These are phyloP conservation scores for Coccomyxa sp. DNA, from an alignment of 139 green algal genomes.

Conservation along the genomic window DNA sequence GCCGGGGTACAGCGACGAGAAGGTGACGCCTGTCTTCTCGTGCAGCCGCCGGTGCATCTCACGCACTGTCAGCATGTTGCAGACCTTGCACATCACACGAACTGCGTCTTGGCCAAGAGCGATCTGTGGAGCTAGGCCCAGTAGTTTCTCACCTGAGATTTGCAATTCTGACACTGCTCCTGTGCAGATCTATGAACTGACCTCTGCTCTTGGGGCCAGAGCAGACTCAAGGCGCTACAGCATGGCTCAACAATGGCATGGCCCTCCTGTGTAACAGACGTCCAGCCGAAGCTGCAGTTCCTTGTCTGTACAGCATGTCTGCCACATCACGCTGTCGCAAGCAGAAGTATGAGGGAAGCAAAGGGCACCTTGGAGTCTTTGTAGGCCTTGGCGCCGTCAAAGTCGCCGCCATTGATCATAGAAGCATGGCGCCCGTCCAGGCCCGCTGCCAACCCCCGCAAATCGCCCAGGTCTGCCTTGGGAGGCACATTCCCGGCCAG, in stretches of 20 bases:
- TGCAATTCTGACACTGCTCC: background rate
- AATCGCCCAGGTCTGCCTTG: slow-evolving; percentile 87
- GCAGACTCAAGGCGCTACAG: too few relatives aligned
- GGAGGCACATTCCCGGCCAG: slow-evolving; percentile 80
- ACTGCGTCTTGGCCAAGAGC: too few relatives aligned
- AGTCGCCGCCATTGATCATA: slow-evolving; percentile 90
- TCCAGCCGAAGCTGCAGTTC: too few relatives aligned
- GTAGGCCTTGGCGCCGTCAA: slow-evolving; percentile 95
- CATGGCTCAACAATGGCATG: too few relatives aligned
- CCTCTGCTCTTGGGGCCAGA: too few relatives aligned
- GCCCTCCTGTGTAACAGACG: too few relatives aligned
- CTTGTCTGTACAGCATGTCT: too few relatives aligned
- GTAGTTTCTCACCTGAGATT: background rate
- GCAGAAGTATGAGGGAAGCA: too few relatives aligned
- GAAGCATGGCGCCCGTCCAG: slow-evolving; percentile 23
- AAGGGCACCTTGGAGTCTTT: slow-evolving; percentile 88
- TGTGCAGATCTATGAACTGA: too few relatives aligned
- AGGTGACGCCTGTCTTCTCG: slow-evolving; percentile 74
- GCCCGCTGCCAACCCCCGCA: slow-evolving; percentile 63
- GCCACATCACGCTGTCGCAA: too few relatives aligned
- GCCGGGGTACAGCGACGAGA: slow-evolving; percentile 90
- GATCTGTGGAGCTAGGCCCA: too few relatives aligned
- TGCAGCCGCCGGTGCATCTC: slow-evolving; percentile 80
- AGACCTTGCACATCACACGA: too few relatives aligned
- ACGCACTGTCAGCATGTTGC: slow-evolving; percentile 96